These are phyloP conservation scores for Fusarium succisae DNA, from an alignment of 2,329 filamentous ascomycete species.

Conservation along the genomic window DNA sequence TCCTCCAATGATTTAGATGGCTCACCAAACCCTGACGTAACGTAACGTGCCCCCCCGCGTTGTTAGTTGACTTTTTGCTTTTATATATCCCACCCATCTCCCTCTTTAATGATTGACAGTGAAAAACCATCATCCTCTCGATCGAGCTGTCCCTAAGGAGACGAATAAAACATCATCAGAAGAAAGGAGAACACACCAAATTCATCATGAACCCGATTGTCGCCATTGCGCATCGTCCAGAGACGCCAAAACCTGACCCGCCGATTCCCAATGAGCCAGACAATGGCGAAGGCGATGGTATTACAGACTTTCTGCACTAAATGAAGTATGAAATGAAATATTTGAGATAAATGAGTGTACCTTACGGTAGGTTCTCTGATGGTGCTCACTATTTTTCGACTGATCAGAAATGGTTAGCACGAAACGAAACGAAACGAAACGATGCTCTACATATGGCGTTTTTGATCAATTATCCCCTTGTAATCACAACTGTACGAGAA, in stretches of 20 bases:
- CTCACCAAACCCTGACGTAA: slow-evolving; percentile 27
- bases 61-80: slow-evolving; percentile 15
- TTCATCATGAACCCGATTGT: slow-evolving; percentile 14
- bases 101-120: background rate
- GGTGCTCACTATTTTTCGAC: slow-evolving; percentile 1
- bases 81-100: slow-evolving; percentile 19
- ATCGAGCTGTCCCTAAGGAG: background rate
- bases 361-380: slow-evolving; percentile 16
- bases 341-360: background rate
- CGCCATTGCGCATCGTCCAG: slow-evolving; percentile 40
- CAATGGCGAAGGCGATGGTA: slow-evolving; percentile 46
- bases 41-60: slow-evolving; percentile 18
- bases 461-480: background rate
- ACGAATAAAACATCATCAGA: background rate
- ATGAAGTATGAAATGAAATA: background rate
- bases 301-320: slow-evolving; percentile 40
- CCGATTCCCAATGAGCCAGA: slow-evolving; percentile 46
- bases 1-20: slow-evolving; percentile 13
- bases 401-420: slow-evolving; percentile 25
- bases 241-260: slow-evolving; percentile 46
- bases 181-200: background rate
- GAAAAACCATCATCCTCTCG: background rate
- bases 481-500: slow-evolving; percentile 10
- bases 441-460: slow-evolving; percentile 14
- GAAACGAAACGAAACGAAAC: slow-evolving; percentile 7